Evolutionary conservation across 2,329 filamentous ascomycete species (phyloP), one percentile per base, ranked within the genome.

Genomic region (Pezicula rhizophila): DNA sequence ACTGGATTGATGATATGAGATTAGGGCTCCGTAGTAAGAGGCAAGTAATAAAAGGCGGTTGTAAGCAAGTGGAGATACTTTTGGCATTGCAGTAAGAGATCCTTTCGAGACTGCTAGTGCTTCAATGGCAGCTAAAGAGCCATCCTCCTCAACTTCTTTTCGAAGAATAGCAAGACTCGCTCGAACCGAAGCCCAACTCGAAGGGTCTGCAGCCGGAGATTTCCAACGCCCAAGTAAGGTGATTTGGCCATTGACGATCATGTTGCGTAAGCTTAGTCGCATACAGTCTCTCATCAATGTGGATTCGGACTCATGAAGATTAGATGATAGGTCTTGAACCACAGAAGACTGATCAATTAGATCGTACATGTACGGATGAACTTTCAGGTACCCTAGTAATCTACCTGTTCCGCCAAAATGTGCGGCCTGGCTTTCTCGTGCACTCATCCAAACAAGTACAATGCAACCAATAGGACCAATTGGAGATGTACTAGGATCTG

Each of bases 41-140:
- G 35, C 35, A 10, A 38, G 14, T 14, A 38, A n/a, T 10, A 38
- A 18, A n/a, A 38, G 35, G 4, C 35, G 35, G 14, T 51, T 62
- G 31, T 45, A 45, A 34, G 26, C 42, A 2, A 34, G 18, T 20
- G 42, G 15, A 37, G n/a, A 14, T n/a, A 45, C 18, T n/a, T 14
- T n/a, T 20, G 42, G 26, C 42, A 45, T 34, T 14, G 26, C 42
- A 23, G 26, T 35, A 33, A 34, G 11, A 38, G 35, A 12, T 10
- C 35, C 35, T 5, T 38, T 38, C 1, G 35, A 38, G 8, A 38
- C 35, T 18, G 35, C 35, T 8, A 38, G 14, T 17, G 35, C 35
- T 6, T n/a, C 14, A 15, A n/a, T n/a, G 4, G 35, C 10, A 4
- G 35, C 35, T 8, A n/a, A n/a, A 1, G 35, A 38, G 14, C 18